Conservation (phyloP, 495 filamentous ascomycete genomes). For the Letharia columbiana region DNA sequence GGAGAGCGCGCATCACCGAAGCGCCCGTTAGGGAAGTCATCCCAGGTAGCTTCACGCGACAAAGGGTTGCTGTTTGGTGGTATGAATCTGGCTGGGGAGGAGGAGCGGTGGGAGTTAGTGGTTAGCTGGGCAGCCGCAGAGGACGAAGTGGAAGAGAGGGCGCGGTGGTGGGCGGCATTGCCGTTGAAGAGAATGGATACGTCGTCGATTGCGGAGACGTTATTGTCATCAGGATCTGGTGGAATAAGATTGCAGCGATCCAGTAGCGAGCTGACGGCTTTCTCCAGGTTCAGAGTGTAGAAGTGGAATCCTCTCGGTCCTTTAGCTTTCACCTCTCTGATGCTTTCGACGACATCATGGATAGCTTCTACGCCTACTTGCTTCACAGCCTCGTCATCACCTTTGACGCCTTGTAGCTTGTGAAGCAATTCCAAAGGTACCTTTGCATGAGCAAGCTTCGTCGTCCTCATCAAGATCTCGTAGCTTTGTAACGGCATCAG, state of each 20-base stretch:
- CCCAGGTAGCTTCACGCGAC: conserved; percentile 94
- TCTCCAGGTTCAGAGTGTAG: conserved; percentile 94
- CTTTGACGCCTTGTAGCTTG: conserved; percentile 68
- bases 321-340: conserved; percentile 53
- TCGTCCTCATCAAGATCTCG: conserved; percentile 85
- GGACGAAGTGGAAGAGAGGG: conserved; percentile 29
- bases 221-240: conserved; percentile 36
- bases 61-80: conserved; percentile 75
- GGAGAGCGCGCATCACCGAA: conserved; percentile 89
- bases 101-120: conserved; percentile 37
- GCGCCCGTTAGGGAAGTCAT: conserved; percentile 95
- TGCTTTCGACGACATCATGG: conserved; percentile 57
- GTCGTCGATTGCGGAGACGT: conserved; percentile 38
- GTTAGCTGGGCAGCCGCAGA: conserved; percentile 62
- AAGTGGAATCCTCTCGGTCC: conserved; percentile 83
- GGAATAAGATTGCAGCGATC: conserved; percentile 81
- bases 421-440: conserved; percentile 62
- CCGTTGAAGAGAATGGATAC: conserved; percentile 31
- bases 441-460: conserved; percentile 86
- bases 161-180: conserved; percentile 28
- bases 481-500: conserved; percentile 97
- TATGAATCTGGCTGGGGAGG: conserved; percentile 39
- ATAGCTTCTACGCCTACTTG: conserved; percentile 61
- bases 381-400: conserved; percentile 89
- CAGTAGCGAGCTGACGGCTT: conserved; percentile 86